A percentile compares a stretch with the other conserved stretches of the same genome.
These are phyloP conservation scores for Lineolata rhizophorae DNA, from an alignment of 495 filamentous ascomycete genomes.

Conservation along the genomic window DNA sequence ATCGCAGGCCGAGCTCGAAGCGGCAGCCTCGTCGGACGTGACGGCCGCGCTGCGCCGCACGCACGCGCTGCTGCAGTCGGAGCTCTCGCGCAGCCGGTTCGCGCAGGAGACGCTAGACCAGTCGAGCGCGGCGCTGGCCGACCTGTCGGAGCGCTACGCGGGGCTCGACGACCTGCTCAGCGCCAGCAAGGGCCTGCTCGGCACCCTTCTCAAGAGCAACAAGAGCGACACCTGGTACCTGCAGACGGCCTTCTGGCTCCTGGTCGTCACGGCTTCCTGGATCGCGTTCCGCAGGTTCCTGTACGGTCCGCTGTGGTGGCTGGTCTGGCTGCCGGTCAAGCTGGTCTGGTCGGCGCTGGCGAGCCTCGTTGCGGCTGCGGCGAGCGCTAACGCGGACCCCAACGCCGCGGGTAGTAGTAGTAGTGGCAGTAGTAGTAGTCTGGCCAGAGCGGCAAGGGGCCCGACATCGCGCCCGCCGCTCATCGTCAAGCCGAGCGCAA, in stretches of 20 bases:
- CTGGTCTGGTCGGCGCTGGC: constrained; percentile 12
- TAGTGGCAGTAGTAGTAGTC: not conserved
- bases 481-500: constrained; percentile 21
- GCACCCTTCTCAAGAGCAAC: constrained; percentile 58
- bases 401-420: not conserved
- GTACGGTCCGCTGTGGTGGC: constrained; percentile 79
- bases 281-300: constrained; percentile 62
- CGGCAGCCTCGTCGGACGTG: constrained; percentile 59
- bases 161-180: constrained; percentile 54
- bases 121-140: constrained; percentile 57
- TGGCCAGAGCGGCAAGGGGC: no score
- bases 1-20: constrained; percentile 45
- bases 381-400: not conserved
- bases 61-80: constrained; percentile 60
- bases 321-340: constrained; percentile 60
- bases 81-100: constrained; percentile 67
- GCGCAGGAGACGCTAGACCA: constrained; percentile 67
- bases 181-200: constrained; percentile 49
- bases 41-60: constrained; percentile 67
- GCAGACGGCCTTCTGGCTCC: constrained; percentile 62
- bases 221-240: constrained; percentile 97
- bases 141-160: constrained; percentile 58
- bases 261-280: constrained; percentile 60
- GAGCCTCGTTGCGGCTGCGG: not conserved
- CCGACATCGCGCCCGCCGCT: constrained; percentile 7